phyloP scores from a whole-genome alignment of 306 rosid species.

The Sophora flavescens region DNA sequence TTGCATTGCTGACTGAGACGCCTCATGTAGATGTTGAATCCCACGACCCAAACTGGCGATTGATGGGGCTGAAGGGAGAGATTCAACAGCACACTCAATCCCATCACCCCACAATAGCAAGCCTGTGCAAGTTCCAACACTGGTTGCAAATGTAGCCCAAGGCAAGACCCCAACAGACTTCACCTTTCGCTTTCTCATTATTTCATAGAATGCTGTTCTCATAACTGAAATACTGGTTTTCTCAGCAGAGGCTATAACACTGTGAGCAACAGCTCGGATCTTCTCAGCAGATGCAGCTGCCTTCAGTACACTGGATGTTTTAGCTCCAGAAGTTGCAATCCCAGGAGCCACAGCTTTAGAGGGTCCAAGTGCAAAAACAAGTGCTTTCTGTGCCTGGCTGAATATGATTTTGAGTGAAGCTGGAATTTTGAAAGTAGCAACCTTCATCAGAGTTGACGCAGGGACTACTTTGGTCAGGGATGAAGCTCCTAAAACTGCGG shows the following conservation, averaged over 20 bases:
- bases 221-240: conserved; percentile 79
- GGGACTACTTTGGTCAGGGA: conserved; percentile 78
- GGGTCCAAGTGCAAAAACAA: conserved; percentile 57
- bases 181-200: conserved; percentile 74
- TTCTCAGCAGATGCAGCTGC: conserved; percentile 81
- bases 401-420: conserved; percentile 62
- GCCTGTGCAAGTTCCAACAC: conserved; percentile 74
- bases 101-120: conserved; percentile 76
- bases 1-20: conserved; percentile 57
- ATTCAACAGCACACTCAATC: conserved; percentile 71
- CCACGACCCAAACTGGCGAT: conserved; percentile 86
- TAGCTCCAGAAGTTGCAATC: conserved; percentile 66
- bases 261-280: conserved; percentile 71
- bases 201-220: conserved; percentile 84
- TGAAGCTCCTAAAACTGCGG: conserved; percentile 80
- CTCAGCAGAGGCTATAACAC: conserved; percentile 77
- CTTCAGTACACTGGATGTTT: conserved; percentile 65
- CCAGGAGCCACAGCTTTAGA: conserved; percentile 71
- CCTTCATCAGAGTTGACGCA: conserved; percentile 68
- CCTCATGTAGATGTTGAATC: conserved; percentile 63
- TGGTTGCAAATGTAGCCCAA: conserved; percentile 78
- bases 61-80: conserved; percentile 74
- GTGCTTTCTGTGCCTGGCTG: conserved; percentile 65
- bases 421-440: conserved; percentile 64
- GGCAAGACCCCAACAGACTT: conserved; percentile 69